Evolutionary conservation across 139 green algal genomes (phyloP).

Genomic region (Tetradesmus obliquus): DNA sequence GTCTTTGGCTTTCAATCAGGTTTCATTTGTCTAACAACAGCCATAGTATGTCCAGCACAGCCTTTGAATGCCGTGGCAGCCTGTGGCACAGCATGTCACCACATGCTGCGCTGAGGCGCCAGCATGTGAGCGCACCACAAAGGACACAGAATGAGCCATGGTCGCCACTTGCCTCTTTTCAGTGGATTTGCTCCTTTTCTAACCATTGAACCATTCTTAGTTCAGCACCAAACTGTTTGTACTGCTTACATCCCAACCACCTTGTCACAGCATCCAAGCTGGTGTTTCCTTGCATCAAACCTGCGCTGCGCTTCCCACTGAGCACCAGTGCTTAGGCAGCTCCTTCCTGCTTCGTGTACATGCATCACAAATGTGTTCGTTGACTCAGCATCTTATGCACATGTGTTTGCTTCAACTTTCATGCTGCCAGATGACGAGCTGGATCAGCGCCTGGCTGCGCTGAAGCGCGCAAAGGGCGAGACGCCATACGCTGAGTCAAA

Average conservation of each 20-base stretch:
- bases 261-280: too few relatives aligned
- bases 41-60: not conserved
- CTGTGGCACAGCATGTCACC: not conserved
- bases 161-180: too few relatives aligned
- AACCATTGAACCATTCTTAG: too few relatives aligned
- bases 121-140: not conserved
- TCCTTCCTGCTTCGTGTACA: too few relatives aligned
- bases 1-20: not conserved
- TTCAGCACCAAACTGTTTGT: not conserved
- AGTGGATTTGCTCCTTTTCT: too few relatives aligned
- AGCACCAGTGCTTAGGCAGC: too few relatives aligned
- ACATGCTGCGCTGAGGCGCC: not conserved
- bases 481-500: constrained; percentile 67
- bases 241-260: not conserved
- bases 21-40: not conserved
- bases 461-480: constrained; percentile 76
- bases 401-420: not conserved
- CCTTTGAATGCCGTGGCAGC: not conserved
- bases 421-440: constrained; percentile 68
- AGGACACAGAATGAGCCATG: not conserved
- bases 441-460: constrained; percentile 76
- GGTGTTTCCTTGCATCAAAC: too few relatives aligned
- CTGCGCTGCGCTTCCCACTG: too few relatives aligned
- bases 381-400: too few relatives aligned
- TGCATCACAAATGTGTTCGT: too few relatives aligned